Base-by-base conservation (phyloP, 768 basidiomycete genomes). In the Amanita rubescens region DNA sequence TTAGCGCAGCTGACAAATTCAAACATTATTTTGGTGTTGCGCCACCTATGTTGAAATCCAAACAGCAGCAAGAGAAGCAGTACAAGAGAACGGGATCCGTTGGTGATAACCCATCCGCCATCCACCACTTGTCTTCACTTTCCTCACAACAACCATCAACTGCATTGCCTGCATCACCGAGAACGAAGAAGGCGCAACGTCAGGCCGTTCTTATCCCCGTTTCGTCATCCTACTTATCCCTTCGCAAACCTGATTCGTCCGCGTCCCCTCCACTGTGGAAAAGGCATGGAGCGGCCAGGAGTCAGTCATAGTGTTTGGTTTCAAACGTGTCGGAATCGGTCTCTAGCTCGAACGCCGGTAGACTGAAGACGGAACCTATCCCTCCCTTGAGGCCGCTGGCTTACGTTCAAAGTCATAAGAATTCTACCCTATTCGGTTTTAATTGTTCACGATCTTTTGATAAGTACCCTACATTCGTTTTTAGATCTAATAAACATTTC, bases 1-100 rank as follows among this genome's bases (percentile, higher is more conserved):
- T 46, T 30, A 15, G 19, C 19, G 54, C 68, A 12, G 64, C 69
- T 10, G 60, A 70, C 4, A 71, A 69, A 53, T 57, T 79, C 24
- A 68, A 64, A 34, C 60, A 71, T 10, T 72, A 69, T 57, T 76
- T 76, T 47, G 68, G 72, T 34, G 62, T 67, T 10, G 42, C 58
- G 22, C 58, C 61, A 14, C 49, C 58, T 24, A 55, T n/a, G n/a
- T n/a, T n/a, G n/a, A n/a, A n/a, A n/a, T n/a, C n/a, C n/a, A n/a
- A n/a, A n/a, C n/a, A 30, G 22, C 19, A 35, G 12, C 25, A 54
- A 11, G 46, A 37, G 48, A 39, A 52, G n/a, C 54, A 37, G 14
- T 38, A 49, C 22, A 55, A 49, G 25, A 25, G 38, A 25, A n/a
- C 19, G 15, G 54, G 54, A 3, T 48, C 45, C 37, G 42, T n/a